A percentile compares a stretch with the other conserved stretches of the same genome.
Evolutionary conservation across 1,284 basidiomycete species (phyloP).

Genomic region (Anthracocystis setariae): DNA sequence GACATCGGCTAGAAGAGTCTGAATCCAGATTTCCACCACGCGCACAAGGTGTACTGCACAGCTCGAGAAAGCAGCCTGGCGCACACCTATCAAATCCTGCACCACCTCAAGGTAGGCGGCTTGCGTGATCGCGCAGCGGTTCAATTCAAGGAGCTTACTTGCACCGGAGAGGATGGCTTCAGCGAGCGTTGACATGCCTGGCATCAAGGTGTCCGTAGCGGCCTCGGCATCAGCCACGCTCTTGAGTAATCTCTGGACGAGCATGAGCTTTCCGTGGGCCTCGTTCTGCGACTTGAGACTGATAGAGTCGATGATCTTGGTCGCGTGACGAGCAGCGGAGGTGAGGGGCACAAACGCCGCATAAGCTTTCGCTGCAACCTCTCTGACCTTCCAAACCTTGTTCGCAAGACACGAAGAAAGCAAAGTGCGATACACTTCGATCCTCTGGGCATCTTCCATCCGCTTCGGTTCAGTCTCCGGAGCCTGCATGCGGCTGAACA

Average conservation of each 20-base stretch:
- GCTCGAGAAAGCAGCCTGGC: conserved; percentile 16
- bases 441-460: conserved; percentile 15
- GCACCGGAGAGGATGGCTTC: conserved; percentile 10
- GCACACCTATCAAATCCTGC: conserved; percentile 30
- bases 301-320: conserved; percentile 10
- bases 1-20: conserved; percentile 14
- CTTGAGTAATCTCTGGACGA: conserved; percentile 32
- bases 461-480: conserved; percentile 26
- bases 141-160: conserved; percentile 37
- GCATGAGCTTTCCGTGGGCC: conserved; percentile 52
- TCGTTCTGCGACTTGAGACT: conserved; percentile 48
- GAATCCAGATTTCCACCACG: conserved; percentile 18
- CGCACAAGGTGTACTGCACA: conserved; percentile 14
- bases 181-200: conserved; percentile 15
- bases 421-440: conserved; percentile 19
- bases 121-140: conserved; percentile 48
- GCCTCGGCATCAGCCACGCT: conserved; percentile 32
- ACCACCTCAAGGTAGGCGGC: conserved; percentile 50
- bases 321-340: conserved; percentile 11
- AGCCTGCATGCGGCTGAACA: conserved; percentile 55
- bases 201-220: conserved; percentile 5
- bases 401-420: conserved; percentile 45
- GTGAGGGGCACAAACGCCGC: conserved; percentile 37
- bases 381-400: conserved; percentile 55
- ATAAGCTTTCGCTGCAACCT: conserved; percentile 45